Conservation (phyloP, 257 asterid genomes). For the Solanum chiquidenum region DNA sequence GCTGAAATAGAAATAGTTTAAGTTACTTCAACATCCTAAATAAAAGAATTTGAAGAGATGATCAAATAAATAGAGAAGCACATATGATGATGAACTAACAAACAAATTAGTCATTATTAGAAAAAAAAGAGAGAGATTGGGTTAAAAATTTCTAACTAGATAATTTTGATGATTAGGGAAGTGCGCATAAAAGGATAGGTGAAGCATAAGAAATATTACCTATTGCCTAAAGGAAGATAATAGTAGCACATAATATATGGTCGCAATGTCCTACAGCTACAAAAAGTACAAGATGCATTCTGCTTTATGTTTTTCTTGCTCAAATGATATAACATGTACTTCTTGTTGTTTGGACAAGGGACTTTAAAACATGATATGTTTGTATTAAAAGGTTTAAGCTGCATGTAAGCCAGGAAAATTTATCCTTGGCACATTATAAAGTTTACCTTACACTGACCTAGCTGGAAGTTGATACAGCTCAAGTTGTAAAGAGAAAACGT, state of each 20-base stretch:
- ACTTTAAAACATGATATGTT: background rate
- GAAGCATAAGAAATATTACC: background rate
- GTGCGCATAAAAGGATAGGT: background rate
- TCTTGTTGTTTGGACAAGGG: background rate
- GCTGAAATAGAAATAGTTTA: conserved; percentile 2
- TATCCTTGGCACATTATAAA: background rate
- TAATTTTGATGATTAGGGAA: background rate
- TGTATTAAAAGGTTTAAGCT: background rate
- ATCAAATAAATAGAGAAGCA: background rate
- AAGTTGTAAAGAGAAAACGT: background rate
- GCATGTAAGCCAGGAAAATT: background rate
- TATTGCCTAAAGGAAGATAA: background rate
- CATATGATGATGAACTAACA: background rate
- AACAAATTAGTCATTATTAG: background rate
- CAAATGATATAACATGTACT: background rate
- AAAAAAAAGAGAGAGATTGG: background rate
- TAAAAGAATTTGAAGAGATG: background rate
- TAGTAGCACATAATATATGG: background rate
- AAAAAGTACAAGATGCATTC: background rate
- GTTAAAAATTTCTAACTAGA: background rate
- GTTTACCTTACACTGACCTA: background rate
- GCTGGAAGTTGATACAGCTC: background rate
- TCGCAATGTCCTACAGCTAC: background rate
- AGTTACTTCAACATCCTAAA: background rate
- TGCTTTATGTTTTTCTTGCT: background rate